Conservation (phyloP, 2,329 filamentous ascomycete species). For the Fusarium pininemorale region DNA sequence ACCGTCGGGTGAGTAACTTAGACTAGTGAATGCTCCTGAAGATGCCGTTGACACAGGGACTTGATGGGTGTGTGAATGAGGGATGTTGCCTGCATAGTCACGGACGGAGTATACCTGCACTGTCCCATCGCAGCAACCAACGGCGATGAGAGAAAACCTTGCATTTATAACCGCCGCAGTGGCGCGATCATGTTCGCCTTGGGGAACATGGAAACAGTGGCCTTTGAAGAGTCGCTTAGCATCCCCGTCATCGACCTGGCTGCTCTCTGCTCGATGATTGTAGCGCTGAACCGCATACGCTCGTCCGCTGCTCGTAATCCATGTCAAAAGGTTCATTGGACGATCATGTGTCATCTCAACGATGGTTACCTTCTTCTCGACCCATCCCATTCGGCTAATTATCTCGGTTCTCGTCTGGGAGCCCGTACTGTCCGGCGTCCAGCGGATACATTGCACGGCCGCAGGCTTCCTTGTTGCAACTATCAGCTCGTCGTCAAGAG, state of each 20-base stretch:
- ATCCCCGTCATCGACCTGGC: conserved; percentile 56
- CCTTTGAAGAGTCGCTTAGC: conserved; percentile 82
- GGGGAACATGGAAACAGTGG: conserved; percentile 86
- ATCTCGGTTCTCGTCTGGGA: conserved; percentile 92
- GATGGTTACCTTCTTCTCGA: conserved; percentile 80
- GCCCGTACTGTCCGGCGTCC: conserved; percentile 84
- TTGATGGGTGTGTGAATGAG: conserved; percentile 80
- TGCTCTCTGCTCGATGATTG: conserved; percentile 50
- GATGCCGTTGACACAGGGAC: conserved; percentile 72
- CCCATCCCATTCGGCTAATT: conserved; percentile 85
- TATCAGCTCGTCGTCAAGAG: conserved; percentile 90
- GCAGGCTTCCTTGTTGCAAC: conserved; percentile 92
- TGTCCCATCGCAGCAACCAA: conserved; percentile 81
- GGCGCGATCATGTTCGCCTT: conserved; percentile 67
- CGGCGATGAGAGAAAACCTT: conserved; percentile 89
- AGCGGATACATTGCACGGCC: conserved; percentile 95
- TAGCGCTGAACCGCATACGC: conserved; percentile 90
- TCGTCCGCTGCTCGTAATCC: conserved; percentile 88
- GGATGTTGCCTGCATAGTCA: conserved; percentile 93
- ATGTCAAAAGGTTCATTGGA: conserved; percentile 94
- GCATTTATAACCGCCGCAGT: conserved; percentile 87
- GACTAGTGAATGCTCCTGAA: conserved; percentile 76
- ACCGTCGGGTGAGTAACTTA: conserved; percentile 92
- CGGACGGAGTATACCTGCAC: conserved; percentile 91
- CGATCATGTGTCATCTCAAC: conserved; percentile 91